Base-by-base conservation (phyloP, 352 stramenopile species). In the Thalassiosira tumida region DNA sequence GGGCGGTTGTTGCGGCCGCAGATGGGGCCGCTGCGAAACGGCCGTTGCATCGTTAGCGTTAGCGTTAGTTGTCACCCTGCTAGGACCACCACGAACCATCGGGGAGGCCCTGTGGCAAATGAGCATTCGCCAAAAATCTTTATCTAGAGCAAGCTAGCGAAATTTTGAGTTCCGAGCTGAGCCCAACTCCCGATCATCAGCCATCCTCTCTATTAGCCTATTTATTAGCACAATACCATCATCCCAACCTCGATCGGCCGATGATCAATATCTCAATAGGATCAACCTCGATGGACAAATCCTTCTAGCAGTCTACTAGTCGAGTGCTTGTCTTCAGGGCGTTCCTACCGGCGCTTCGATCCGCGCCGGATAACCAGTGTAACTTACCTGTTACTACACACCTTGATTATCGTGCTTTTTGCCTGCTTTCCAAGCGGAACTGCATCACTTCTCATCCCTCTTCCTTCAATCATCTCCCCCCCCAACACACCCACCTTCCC, bases 151-250 rank as follows among this genome's bases (percentile, higher is more conserved):
- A 65, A 65, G 54, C 54, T 65, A 65, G 54, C 54, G 54, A 65
- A 65, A 31, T 26, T 26, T 31, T 31, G 24, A 65, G 31, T 65
- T 65, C 31, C 6, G 54, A 65, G 14, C 54, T 65, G 54, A n/a
- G 54, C 54, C 24, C 54, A 65, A 31, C 54, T 65, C 54, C 14
- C 14, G 54, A 14, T 65, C 54, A 65, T 31, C 54, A 3, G 54
- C 54, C 54, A 26, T 14, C 54, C 54, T 65, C 54, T 65, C 54
- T 65, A 65, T 65, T 65, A 65, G 54, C 54, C 54, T 65, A 65
- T 65, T 65, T n/a, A 10, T 26, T 65, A 65, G 54, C 31, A 65
- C 14, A 65, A 65, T 26, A 65, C 54, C 54, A 14, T 26, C 54
- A 65, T 26, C 54, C 21, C 54, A 65, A 65, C 54, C 54, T 65